Evolutionary conservation across 2,329 filamentous ascomycete genomes (phyloP).

Genomic region (Diaporthe australafricana): DNA sequence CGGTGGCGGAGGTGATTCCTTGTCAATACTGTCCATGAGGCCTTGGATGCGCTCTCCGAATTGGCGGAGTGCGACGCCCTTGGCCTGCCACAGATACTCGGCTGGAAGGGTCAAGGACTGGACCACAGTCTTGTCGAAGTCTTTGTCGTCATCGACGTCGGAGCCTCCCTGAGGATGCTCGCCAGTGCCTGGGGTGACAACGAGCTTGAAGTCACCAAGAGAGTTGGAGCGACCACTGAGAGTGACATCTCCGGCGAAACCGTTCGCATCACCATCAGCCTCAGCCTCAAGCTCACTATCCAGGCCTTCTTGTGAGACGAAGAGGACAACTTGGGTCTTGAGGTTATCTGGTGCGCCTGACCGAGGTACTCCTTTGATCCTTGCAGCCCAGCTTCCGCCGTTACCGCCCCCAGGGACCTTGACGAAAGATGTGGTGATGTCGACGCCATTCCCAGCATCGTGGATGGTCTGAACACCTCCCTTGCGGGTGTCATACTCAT

Average conservation of each 20-base stretch:
- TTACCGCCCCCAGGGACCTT: slow-evolving; percentile 88
- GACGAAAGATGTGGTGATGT: slow-evolving; percentile 93
- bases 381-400: slow-evolving; percentile 91
- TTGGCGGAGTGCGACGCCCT: slow-evolving; percentile 67
- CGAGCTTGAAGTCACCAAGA: slow-evolving; percentile 84
- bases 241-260: slow-evolving; percentile 71
- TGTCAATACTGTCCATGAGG: slow-evolving; percentile 57
- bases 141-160: slow-evolving; percentile 74
- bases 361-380: slow-evolving; percentile 84
- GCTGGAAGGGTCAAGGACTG: slow-evolving; percentile 75
- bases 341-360: slow-evolving; percentile 74
- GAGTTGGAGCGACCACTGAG: slow-evolving; percentile 77
- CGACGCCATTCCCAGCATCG: slow-evolving; percentile 87
- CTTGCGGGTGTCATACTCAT: slow-evolving; percentile 90
- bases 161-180: slow-evolving; percentile 74
- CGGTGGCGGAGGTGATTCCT: slow-evolving; percentile 75
- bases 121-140: slow-evolving; percentile 81
- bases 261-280: slow-evolving; percentile 58
- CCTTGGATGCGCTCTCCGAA: slow-evolving; percentile 62
- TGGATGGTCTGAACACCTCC: slow-evolving; percentile 93
- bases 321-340: slow-evolving; percentile 85
- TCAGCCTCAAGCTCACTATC: slow-evolving; percentile 72
- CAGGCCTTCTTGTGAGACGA: slow-evolving; percentile 79
- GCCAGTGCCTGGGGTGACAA: slow-evolving; percentile 77
- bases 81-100: slow-evolving; percentile 85